Percentiles rank a stretch among this genome's conserved stretches.
Conservation (phyloP, 371 early-diverging fungal genomes). For the Rhizomucor miehei region DNA sequence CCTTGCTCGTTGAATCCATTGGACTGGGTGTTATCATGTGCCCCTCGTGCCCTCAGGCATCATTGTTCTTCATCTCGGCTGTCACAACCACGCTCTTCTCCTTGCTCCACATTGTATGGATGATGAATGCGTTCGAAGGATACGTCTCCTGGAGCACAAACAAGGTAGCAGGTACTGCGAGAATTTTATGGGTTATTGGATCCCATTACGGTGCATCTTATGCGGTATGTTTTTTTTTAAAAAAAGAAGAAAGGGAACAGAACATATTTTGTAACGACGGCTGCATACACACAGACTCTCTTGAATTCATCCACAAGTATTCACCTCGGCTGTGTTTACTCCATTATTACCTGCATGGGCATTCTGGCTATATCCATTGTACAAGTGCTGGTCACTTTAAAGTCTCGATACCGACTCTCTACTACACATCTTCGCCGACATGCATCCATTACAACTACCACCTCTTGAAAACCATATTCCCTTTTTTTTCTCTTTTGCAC, state of each 20-base stretch:
- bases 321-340: slow-evolving; percentile 49
- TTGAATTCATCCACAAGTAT: slow-evolving; percentile 44
- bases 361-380: slow-evolving; percentile 39
- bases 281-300: slow-evolving; percentile 31
- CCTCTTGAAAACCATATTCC: background rate
- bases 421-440: background rate
- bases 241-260: background rate
- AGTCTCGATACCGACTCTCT: slow-evolving; percentile 20
- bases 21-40: slow-evolving; percentile 72
- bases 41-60: slow-evolving; percentile 58
- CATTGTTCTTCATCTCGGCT: slow-evolving; percentile 67
- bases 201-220: slow-evolving; percentile 66
- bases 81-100: slow-evolving; percentile 69
- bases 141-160: slow-evolving; percentile 28
- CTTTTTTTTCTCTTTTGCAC: background rate
- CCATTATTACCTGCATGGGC: slow-evolving; percentile 39
- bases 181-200: slow-evolving; percentile 47
- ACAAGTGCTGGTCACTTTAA: slow-evolving; percentile 27
- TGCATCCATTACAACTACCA: slow-evolving; percentile 6
- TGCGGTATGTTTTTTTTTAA: slow-evolving; percentile 40
- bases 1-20: slow-evolving; percentile 59
- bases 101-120: slow-evolving; percentile 69
- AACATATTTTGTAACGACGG: background rate
- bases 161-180: slow-evolving; percentile 18
- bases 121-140: slow-evolving; percentile 71